Evolutionary conservation across 768 basidiomycete genomes (phyloP).

Genomic region (Pisolithus marmoratus): DNA sequence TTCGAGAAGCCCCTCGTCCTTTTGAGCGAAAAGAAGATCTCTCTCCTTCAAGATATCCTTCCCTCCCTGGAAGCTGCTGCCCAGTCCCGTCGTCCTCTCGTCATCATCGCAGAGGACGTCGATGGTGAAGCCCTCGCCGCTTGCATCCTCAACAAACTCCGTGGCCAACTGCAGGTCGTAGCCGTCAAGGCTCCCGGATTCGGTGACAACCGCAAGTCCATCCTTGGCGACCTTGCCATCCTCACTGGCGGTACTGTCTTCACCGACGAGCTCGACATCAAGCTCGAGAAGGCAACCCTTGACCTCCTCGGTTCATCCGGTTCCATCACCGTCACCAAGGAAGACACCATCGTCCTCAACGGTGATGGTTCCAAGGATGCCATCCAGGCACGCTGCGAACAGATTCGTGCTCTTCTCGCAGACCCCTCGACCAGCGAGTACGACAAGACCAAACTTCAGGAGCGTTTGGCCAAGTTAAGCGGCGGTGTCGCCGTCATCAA

Average conservation of each 20-base stretch:
- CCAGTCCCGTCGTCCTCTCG: constrained; percentile 79
- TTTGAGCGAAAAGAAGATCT: constrained; percentile 98
- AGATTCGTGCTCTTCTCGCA: constrained; percentile 77
- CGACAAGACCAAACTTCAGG: constrained; percentile 92
- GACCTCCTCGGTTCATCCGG: constrained; percentile 92
- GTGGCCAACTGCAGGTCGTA: constrained; percentile 90
- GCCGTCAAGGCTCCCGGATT: constrained; percentile 98
- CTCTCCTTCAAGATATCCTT: constrained; percentile 88
- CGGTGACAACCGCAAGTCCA: constrained; percentile 98
- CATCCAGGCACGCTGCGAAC: constrained; percentile 92
- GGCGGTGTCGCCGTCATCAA: constrained; percentile 99
- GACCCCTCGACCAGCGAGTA: constrained; percentile 89
- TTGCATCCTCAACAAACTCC: constrained; percentile 98
- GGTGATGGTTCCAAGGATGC: constrained; percentile 87
- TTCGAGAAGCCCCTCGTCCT: constrained; percentile 95
- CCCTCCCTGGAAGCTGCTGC: constrained; percentile 82
- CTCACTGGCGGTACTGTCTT: constrained; percentile 98
- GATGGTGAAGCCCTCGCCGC: constrained; percentile 98
- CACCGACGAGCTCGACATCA: constrained; percentile 94
- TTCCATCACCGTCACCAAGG: constrained; percentile 92
- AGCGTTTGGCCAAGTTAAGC: constrained; percentile 91
- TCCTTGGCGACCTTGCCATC: constrained; percentile 95
- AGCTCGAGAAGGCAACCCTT: constrained; percentile 83
- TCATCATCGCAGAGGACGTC: constrained; percentile 97
- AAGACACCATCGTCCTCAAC: constrained; percentile 95